These are phyloP conservation scores for Apiospora arundinis DNA, from an alignment of 2,329 filamentous ascomycete species.

Conservation along the genomic window DNA sequence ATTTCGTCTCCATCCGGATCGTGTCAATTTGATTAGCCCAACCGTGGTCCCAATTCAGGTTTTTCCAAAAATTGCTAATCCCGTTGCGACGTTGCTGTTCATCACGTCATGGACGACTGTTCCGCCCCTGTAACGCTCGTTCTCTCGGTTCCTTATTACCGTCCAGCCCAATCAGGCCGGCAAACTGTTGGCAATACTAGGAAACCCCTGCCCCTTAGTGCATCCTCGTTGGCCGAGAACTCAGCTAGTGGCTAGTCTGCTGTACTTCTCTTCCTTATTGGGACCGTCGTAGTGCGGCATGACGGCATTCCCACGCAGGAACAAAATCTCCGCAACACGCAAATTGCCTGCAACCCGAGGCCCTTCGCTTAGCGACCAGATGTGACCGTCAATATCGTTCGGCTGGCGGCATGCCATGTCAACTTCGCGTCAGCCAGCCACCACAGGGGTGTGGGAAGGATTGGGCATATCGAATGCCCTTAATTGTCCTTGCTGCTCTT, in stretches of 20 bases:
- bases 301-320: slow-evolving; percentile 19
- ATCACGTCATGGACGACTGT: slow-evolving; percentile 3
- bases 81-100: background rate
- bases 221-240: background rate
- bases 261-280: background rate
- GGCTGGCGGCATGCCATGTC: slow-evolving; percentile 1
- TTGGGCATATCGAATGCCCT: background rate
- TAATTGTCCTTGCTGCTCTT: background rate
- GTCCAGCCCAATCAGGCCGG: background rate
- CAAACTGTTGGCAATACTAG: background rate
- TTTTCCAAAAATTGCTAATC: background rate
- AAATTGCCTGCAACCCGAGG: background rate
- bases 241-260: background rate
- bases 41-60: slow-evolving; percentile 6
- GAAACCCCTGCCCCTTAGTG: slow-evolving; percentile 6
- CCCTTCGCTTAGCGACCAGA: background rate
- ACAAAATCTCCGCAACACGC: slow-evolving; percentile 5
- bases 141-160: background rate
- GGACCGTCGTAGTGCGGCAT: background rate
- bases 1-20: slow-evolving; percentile 5
- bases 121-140: slow-evolving; percentile 7
- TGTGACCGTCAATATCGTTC: slow-evolving; percentile 9
- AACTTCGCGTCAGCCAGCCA: slow-evolving; percentile 1
- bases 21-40: slow-evolving; percentile 5
- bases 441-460: background rate